Conservation (phyloP, 106 monocot genomes). For the Gastrodia elata region DNA sequence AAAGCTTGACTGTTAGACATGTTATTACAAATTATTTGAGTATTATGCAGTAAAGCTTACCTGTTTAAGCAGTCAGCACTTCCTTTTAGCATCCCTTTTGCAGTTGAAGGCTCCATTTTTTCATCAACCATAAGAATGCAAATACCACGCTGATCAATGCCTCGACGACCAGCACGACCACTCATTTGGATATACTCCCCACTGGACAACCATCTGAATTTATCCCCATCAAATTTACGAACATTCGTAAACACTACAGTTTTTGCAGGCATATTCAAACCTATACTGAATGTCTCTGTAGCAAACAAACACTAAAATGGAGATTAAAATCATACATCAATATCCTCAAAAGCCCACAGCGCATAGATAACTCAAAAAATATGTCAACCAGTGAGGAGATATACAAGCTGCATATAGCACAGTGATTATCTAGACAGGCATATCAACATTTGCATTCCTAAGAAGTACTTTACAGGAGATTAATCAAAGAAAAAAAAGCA, state of each 20-base stretch:
- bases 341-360: background rate
- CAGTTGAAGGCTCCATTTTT: conserved; percentile 98
- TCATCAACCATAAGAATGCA: conserved; percentile 98
- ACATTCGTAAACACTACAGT: conserved; percentile 97
- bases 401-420: background rate
- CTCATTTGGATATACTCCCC: conserved; percentile 99
- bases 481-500: too few relatives aligned
- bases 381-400: background rate
- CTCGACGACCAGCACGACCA: conserved; percentile 97
- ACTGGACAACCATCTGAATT: conserved; percentile 94
- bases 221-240: conserved; percentile 97
- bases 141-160: conserved; percentile 94
- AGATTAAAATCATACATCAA: conserved; percentile 19
- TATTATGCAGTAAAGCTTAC: too few relatives aligned
- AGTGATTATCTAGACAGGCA: background rate
- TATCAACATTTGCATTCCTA: too few relatives aligned
- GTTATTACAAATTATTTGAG: too few relatives aligned
- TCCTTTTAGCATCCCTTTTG: conserved; percentile 93
- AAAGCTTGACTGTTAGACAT: too few relatives aligned
- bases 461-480: too few relatives aligned
- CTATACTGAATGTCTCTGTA: conserved; percentile 99
- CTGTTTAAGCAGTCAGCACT: conserved; percentile 95
- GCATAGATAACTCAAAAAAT: conserved; percentile 1
- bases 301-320: conserved; percentile 85
- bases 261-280: conserved; percentile 99